Evolutionary conservation across 148 eudicot species (phyloP).

Genomic region (Mesembryanthemum crystallinum): DNA sequence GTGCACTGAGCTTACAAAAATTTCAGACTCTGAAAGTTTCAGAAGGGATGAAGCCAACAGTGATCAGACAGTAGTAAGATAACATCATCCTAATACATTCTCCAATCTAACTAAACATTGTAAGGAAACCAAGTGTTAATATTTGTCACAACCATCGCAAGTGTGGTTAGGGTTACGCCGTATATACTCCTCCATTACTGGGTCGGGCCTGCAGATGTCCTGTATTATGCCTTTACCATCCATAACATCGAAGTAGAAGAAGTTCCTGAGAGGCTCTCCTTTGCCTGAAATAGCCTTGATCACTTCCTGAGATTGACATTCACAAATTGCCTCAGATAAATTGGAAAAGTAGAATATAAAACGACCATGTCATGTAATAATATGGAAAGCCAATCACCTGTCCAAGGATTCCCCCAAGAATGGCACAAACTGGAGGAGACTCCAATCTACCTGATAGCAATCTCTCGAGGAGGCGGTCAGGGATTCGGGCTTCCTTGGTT

Average conservation of each 20-base stretch:
- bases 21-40: background rate
- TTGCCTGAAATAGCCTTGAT: slow-evolving; percentile 94
- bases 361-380: background rate
- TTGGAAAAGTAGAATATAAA: background rate
- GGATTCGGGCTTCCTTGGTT: slow-evolving; percentile 66
- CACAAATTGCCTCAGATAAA: background rate
- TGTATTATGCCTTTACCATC: slow-evolving; percentile 93
- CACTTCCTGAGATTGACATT: slow-evolving; percentile 64
- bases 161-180: background rate
- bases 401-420: slow-evolving; percentile 91
- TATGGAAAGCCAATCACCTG: slow-evolving; percentile 51
- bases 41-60: background rate
- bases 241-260: slow-evolving; percentile 85
- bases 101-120: background rate
- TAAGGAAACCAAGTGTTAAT: background rate
- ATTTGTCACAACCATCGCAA: too few species aligned
- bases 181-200: slow-evolving; percentile 19
- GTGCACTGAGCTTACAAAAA: background rate
- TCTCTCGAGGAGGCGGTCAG: slow-evolving; percentile 79
- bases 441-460: slow-evolving; percentile 57
- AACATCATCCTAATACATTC: slow-evolving; percentile 1
- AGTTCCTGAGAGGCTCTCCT: slow-evolving; percentile 88
- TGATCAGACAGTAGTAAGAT: background rate
- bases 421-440: slow-evolving; percentile 94
- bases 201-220: slow-evolving; percentile 51